Evolutionary conservation across 2,329 filamentous ascomycete species (phyloP), one percentile per base, ranked within the genome.

Genomic region (Alternaria novae-zelandiae): DNA sequence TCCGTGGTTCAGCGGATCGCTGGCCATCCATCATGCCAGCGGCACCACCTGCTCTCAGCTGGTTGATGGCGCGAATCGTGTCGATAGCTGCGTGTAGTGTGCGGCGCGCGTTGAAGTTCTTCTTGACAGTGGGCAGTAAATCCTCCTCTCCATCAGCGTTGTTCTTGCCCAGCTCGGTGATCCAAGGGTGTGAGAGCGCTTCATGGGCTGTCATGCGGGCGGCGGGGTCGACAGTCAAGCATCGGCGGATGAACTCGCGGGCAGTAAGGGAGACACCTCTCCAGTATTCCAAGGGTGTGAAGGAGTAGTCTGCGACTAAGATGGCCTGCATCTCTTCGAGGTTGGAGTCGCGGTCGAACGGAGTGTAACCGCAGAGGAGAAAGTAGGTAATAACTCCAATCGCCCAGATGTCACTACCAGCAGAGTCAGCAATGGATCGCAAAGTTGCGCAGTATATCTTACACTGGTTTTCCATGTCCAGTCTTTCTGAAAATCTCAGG

Each of bases 301-400:
- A 99, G 76, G 89, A 92, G 85, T 98, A 99, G 83, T 98, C 95
- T 63, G 96, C 96, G 66, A 94, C 92, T 60, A 98, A 88, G 78
- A 99, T 99, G 72, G 96, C 96, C 83, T 98, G 95, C 95, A 99
- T 98, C 83, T 99, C 96, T 83, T 99, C 96, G 76, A 98, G 90
- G 82, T 99, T 97, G 73, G 90, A 95, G 81, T 98, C 96, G 59
- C 96, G 91, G 82, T 99, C 96, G 79, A 99, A 99, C 12, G 96
- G 96, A 1, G 96, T 99, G 83, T 98, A 98, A 63, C 96, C 96
- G 81, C 96, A 98, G 54, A 99, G 90, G 28, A 99, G 85, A 84
- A 99, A 99, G 84, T 98, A 99, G 30, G 96, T 98, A 77, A 99
- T 99, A 46, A 99, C 96, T 50, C 96, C 96, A 67, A 98, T 93